Percentiles rank a stretch among this genome's conserved stretches.
phyloP scores from a whole-genome alignment of 2,329 filamentous ascomycete genomes.

The Cadophora luteo-olivacea region DNA sequence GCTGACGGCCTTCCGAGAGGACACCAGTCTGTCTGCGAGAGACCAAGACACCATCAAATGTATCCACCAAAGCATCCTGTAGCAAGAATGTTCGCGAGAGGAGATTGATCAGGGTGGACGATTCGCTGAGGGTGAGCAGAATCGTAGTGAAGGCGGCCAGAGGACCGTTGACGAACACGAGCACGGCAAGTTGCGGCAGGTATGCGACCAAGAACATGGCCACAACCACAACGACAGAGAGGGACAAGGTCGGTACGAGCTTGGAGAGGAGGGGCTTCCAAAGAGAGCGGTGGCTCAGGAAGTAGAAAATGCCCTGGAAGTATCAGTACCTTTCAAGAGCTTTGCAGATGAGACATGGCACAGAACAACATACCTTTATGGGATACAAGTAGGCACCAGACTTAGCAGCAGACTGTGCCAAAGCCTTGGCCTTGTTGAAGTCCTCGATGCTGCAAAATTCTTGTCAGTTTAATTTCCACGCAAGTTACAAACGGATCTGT shows the following conservation, averaged over 20 bases:
- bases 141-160: slow-evolving; percentile 76
- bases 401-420: slow-evolving; percentile 72
- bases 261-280: slow-evolving; percentile 65
- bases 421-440: slow-evolving; percentile 66
- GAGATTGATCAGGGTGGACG: slow-evolving; percentile 62
- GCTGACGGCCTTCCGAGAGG: slow-evolving; percentile 75
- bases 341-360: slow-evolving; percentile 3
- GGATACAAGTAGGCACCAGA: slow-evolving; percentile 89
- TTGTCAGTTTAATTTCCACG: slow-evolving; percentile 24
- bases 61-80: slow-evolving; percentile 83
- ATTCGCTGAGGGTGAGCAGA: slow-evolving; percentile 70
- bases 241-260: slow-evolving; percentile 66
- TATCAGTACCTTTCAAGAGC: slow-evolving; percentile 23
- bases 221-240: slow-evolving; percentile 75
- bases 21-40: slow-evolving; percentile 60
- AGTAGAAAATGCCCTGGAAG: slow-evolving; percentile 63
- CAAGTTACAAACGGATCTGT: neutral
- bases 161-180: slow-evolving; percentile 85
- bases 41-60: slow-evolving; percentile 79
- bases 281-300: slow-evolving; percentile 59
- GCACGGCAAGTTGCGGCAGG: slow-evolving; percentile 79
- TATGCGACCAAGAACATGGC: slow-evolving; percentile 92
- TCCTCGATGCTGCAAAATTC: slow-evolving; percentile 65
- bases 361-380: slow-evolving; percentile 61
- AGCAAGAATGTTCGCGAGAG: slow-evolving; percentile 75